phyloP scores from a whole-genome alignment of 805 yeast genomes.

The Barnettozyma pratensis region DNA sequence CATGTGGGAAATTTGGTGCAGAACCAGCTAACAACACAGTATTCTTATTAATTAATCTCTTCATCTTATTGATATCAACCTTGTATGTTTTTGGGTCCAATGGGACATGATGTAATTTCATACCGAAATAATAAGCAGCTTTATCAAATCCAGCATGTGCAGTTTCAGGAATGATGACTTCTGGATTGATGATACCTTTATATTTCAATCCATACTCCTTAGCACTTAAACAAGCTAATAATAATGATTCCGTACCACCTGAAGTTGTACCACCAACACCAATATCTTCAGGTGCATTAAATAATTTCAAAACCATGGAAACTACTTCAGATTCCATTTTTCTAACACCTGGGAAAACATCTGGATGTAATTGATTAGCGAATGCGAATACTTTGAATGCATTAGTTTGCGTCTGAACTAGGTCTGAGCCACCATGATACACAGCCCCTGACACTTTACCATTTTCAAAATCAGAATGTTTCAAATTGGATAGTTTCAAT shows the following conservation, averaged over 20 bases:
- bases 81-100: slow-evolving; percentile 61
- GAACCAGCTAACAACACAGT: slow-evolving; percentile 87
- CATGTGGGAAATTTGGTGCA: slow-evolving; percentile 97
- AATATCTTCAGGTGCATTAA: slow-evolving; percentile 66
- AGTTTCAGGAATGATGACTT: slow-evolving; percentile 83
- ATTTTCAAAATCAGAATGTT: slow-evolving; percentile 73
- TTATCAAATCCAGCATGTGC: slow-evolving; percentile 95
- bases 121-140: slow-evolving; percentile 87
- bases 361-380: slow-evolving; percentile 95
- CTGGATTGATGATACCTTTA: slow-evolving; percentile 66
- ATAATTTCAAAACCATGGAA: slow-evolving; percentile 77
- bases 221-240: slow-evolving; percentile 85
- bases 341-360: slow-evolving; percentile 92
- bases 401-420: slow-evolving; percentile 65
- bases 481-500: slow-evolving; percentile 41
- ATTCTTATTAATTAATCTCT: slow-evolving; percentile 62
- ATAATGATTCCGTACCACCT: slow-evolving; percentile 93
- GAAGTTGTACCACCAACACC: slow-evolving; percentile 79
- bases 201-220: slow-evolving; percentile 62
- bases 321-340: slow-evolving; percentile 97
- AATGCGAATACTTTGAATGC: slow-evolving; percentile 77
- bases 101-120: slow-evolving; percentile 76
- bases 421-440: slow-evolving; percentile 87
- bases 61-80: slow-evolving; percentile 61
- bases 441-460: slow-evolving; percentile 95